phyloP scores from a whole-genome alignment of 2,329 filamentous ascomycete genomes.

The Gyromitra esculenta region DNA sequence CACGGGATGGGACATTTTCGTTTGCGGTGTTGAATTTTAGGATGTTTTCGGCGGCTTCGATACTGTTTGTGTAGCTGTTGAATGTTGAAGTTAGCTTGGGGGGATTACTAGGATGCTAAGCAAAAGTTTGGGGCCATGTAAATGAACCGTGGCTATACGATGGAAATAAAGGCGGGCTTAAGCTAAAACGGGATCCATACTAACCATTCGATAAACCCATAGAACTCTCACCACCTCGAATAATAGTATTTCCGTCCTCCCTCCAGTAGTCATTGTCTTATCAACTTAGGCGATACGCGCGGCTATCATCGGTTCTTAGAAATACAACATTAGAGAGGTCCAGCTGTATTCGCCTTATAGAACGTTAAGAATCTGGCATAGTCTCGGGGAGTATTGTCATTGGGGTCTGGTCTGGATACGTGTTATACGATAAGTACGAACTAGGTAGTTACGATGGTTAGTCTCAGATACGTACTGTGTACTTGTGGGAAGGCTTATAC shows the following conservation, averaged over 20 bases:
- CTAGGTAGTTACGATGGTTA: too few relatives aligned
- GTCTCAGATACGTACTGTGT: too few relatives aligned
- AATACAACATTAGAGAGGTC: conserved; percentile 48
- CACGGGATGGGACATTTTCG: conserved; percentile 28
- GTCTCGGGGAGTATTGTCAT: conserved; percentile 24
- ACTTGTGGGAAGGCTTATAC: too few relatives aligned
- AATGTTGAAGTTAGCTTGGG: neutral
- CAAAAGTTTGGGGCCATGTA: neutral
- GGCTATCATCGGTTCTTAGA: conserved; percentile 17
- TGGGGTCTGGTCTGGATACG: neutral
- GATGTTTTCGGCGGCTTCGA: conserved; percentile 10
- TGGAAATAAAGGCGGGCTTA: neutral
- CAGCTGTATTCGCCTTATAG: conserved; percentile 21
- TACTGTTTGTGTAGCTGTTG: conserved; percentile 36
- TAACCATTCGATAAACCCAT: conserved; percentile 40
- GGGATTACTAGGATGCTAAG: neutral
- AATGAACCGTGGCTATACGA: neutral
- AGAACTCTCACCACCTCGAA: conserved; percentile 10
- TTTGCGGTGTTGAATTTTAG: conserved; percentile 21
- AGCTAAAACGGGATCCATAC: neutral
- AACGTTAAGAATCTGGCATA: conserved; percentile 37
- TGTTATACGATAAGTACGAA: conserved; percentile 14
- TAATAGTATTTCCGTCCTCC: conserved; percentile 35
- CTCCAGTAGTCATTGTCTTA: conserved; percentile 35
- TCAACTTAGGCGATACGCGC: neutral